phyloP scores from a whole-genome alignment of 2,329 filamentous ascomycete species.

The Didymella exigua region DNA sequence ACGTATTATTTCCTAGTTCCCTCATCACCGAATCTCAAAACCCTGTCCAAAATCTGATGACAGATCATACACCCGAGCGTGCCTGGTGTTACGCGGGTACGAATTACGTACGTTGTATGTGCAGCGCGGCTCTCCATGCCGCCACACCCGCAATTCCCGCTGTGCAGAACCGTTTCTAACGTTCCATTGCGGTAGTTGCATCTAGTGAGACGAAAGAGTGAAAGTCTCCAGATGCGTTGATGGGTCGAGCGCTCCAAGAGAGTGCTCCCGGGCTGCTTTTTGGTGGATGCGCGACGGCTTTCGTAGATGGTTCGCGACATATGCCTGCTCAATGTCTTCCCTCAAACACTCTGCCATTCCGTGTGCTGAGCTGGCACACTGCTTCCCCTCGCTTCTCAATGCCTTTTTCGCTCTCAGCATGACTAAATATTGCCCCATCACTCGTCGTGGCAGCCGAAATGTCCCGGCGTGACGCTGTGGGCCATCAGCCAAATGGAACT shows the following conservation, averaged over 20 bases:
- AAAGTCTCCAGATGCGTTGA: constrained; percentile 7
- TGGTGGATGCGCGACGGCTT: background rate
- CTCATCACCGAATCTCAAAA: background rate
- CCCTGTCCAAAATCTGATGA: constrained; percentile 8
- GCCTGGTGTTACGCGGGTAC: constrained; percentile 3
- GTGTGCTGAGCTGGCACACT: background rate
- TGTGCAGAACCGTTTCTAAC: background rate
- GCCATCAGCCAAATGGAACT: background rate
- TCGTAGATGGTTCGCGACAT: background rate
- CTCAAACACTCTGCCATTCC: background rate
- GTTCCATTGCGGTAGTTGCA: background rate
- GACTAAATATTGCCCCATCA: constrained; percentile 13
- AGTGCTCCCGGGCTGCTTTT: background rate
- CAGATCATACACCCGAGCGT: constrained; percentile 7
- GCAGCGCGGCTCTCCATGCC: constrained; percentile 8
- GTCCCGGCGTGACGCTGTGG: background rate
- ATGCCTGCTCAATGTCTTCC: background rate
- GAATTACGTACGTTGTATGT: constrained; percentile 14
- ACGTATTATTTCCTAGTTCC: background rate
- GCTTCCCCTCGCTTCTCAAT: background rate
- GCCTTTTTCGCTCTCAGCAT: constrained; percentile 3
- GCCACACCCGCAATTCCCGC: constrained; percentile 4
- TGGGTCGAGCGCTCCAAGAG: background rate
- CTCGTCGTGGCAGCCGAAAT: constrained; percentile 3
- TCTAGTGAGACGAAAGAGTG: constrained; percentile 4